Evolutionary conservation across 2,329 filamentous ascomycete genomes (phyloP), one percentile per base, ranked within the genome.

Genomic region (Podosphaera xanthii): DNA sequence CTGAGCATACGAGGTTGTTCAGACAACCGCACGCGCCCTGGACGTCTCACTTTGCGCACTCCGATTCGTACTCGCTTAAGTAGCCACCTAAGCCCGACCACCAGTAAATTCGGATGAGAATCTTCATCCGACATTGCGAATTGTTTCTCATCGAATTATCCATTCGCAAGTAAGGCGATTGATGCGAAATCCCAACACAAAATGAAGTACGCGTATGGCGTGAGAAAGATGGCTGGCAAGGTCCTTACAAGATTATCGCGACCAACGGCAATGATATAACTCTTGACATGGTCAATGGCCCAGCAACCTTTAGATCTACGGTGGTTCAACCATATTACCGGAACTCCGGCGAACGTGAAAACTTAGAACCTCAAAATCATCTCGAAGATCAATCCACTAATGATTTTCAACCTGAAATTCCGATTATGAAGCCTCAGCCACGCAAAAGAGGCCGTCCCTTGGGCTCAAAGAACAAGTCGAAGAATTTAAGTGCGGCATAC

Each of bases 161-260:
- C n/a, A n/a, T n/a, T n/a, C n/a, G n/a, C n/a, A n/a, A n/a, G n/a
- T n/a, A n/a, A n/a, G n/a, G n/a, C n/a, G n/a, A n/a, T n/a, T n/a
- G n/a, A n/a, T n/a, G n/a, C n/a, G n/a, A n/a, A n/a, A n/a, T n/a
- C n/a, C n/a, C n/a, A n/a, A n/a, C n/a, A n/a, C 58, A 60, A 12
- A 52, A 30, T 5, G 4, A 59, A 8, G 59, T 60, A 3, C 53
- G 57, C 1, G 53, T 59, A 9, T 61, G 54, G 55, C 38, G 60
- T 33, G 58, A 61, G 49, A 49, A 59, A 5, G 50, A 58, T 44
- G 42, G 50, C 31, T 58, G 57, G 57, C n/a, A n/a, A 14, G 57
- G 57, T 8, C 44, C 33, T 3, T 58, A 35, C 10, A 49, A 58
- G 22, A n/a, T 58, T 33, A 34, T 50, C 50, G 42, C 38, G 4